Base-by-base conservation (phyloP, 225 moss, liverwort and hornwort genomes). In the Polytrichum formosum region DNA sequence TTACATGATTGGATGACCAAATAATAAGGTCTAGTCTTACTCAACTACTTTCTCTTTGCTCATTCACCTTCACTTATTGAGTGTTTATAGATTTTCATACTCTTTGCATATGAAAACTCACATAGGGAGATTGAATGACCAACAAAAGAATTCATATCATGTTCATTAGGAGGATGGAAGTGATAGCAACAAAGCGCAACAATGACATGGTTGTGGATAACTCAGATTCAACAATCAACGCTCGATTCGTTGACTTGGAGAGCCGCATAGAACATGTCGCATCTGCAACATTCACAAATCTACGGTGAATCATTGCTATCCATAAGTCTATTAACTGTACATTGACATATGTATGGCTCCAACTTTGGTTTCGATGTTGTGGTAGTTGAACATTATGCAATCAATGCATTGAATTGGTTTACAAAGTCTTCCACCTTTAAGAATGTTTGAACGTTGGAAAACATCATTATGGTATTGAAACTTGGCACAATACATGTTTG, bases 221-320 rank as follows among this genome's bases (percentile, higher is more conserved):
- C 7, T 55, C 73, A 18, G 77, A 82, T 68, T 28, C 70, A 53
- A 63, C 85, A 35, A 66, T 85, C 6, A 76, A 60, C 26, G 83
- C 82, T 18, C 91, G 80, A 35, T 26, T 91, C 18, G 55, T 65
- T 1, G 76, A 70, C 58, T 82, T 97, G 66, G 90, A 97, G 53
- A 94, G 77, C 63, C 91, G 88, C 18, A 91, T 97, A 61, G 96
- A 97, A 64, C 83, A 90, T 65, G 85, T 94, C 60, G 93, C 96
- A 63, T 92, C 88, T 7, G 91, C 94, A 53, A 92, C 96, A 18
- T 97, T 97, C 63, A 87, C 86, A 19, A 97, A 97, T 74, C 75
- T 97, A 59, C 82, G 90, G 96, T 91, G 73, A 56, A 19, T 26
- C 26, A 59, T 22, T 16, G 10, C 18, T 10, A 5, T 56, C 19